These are phyloP conservation scores for Cercospora brassicicola DNA, from an alignment of 2,329 filamentous ascomycete genomes.

Conservation along the genomic window DNA sequence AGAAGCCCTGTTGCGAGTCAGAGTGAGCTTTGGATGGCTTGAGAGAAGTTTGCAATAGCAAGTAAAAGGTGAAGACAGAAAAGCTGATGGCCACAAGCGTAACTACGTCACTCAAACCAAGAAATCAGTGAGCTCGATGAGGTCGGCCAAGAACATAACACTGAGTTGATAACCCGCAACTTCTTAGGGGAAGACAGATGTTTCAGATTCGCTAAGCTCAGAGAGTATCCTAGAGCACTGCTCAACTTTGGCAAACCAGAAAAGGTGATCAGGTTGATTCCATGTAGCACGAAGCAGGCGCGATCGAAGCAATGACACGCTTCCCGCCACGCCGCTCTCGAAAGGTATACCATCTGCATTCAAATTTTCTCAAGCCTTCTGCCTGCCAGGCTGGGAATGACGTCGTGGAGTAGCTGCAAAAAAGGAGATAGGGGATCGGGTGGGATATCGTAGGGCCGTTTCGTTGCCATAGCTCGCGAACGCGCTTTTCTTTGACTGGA, in stretches of 20 bases:
- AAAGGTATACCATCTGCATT: background rate
- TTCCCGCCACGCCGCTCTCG: background rate
- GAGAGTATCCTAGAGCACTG: background rate
- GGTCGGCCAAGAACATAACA: no score
- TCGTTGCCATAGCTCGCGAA: background rate
- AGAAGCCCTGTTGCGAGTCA: no score
- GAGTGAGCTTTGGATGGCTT: no score
- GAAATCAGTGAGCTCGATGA: no score
- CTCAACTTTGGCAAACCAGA: background rate
- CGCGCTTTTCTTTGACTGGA: background rate
- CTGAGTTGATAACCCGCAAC: no score
- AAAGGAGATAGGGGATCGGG: background rate
- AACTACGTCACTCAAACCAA: no score
- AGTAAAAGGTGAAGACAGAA: no score
- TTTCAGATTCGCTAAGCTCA: background rate
- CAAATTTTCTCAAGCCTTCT: background rate
- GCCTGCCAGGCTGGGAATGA: background rate
- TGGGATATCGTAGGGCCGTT: constrained; percentile 1
- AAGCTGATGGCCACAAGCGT: no score
- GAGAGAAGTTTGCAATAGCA: no score
- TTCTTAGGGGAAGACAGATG: background rate
- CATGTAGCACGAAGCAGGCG: background rate
- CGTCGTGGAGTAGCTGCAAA: background rate
- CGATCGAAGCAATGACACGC: background rate
- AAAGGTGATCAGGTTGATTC: background rate